Base-by-base conservation (phyloP, 176 grass and related monocot genomes). In the Ampelocalamus luodianensis region DNA sequence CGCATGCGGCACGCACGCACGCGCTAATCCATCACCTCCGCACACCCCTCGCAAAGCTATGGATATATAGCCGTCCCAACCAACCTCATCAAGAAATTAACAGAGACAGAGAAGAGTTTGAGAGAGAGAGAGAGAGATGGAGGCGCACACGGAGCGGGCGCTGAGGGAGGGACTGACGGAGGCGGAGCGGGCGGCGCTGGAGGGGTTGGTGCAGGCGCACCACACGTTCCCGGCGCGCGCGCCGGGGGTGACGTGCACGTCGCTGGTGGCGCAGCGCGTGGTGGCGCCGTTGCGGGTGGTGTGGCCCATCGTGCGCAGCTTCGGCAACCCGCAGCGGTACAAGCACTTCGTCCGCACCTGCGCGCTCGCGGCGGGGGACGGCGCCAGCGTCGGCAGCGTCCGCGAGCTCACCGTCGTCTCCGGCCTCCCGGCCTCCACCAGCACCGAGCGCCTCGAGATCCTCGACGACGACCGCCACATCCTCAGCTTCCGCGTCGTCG, bases 301-400 rank as follows among this genome's bases (percentile, higher is more conserved):
- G 44, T 98, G 96, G 93, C 86, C 88, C 59, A 90, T 98, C 74
- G 93, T 98, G 5, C 91, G 93, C n/a, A 72, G 88, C 18, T 98
- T 98, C 81, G 89, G n/a, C 49, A 61, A 23, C 23, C 96, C 96
- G 34, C 88, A 98, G 88, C 86, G 93, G 12, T 98, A 98, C 90
- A 98, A 98, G 86, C 93, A 98, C 91, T 98, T 98, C 93, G 89
- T 98, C 93, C 94, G 91, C 81, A 89, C 91, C 45, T 89, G 89
- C 78, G 77, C 59, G 8, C 68, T 98, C 16, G 76, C 56, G 7
- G 5, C 72, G 12, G 96, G 96, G 7, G 96, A 95, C 76, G 91
- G 96, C 71, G 76, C 80, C 50, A 73, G 67, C 16, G 96, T 98
- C 7, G 96, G 96, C 29, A 98, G 93, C 83, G 90, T 98, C n/a